A percentile compares a stretch with the other conserved stretches of the same genome.
These are phyloP conservation scores for Sphagnum magellanicum DNA, from an alignment of 228 moss, liverwort and hornwort genomes.

Conservation along the genomic window DNA sequence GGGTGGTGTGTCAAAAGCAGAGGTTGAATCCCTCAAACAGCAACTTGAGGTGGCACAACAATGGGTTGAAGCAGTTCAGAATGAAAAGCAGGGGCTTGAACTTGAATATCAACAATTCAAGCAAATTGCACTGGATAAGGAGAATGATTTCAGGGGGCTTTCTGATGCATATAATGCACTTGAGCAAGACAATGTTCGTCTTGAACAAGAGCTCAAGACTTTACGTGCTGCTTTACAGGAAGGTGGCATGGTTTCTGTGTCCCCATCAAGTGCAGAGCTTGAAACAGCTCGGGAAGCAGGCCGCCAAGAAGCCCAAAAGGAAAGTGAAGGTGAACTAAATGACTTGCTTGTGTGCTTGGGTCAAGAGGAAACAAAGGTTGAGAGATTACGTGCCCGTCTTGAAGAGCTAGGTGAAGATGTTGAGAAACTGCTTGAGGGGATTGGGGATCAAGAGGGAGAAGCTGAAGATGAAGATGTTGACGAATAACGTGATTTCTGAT, in stretches of 20 bases:
- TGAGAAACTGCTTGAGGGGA: slow-evolving; percentile 58
- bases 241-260: slow-evolving; percentile 15
- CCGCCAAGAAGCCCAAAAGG: slow-evolving; percentile 49
- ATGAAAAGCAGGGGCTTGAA: slow-evolving; percentile 53
- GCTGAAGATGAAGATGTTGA: slow-evolving; percentile 27
- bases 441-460: slow-evolving; percentile 62
- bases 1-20: slow-evolving; percentile 51
- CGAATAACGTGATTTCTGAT: neutral
- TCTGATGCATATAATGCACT: slow-evolving; percentile 86
- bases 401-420: slow-evolving; percentile 85
- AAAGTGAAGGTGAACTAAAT: slow-evolving; percentile 76
- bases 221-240: slow-evolving; percentile 19
- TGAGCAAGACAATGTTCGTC: slow-evolving; percentile 71
- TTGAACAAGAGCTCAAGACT: slow-evolving; percentile 59
- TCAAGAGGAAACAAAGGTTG: slow-evolving; percentile 92
- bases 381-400: slow-evolving; percentile 56
- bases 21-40: slow-evolving; percentile 61
- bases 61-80: slow-evolving; percentile 36
- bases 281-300: slow-evolving; percentile 55
- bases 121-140: slow-evolving; percentile 55
- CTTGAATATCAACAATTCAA: slow-evolving; percentile 49
- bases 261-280: slow-evolving; percentile 42
- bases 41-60: slow-evolving; percentile 54
- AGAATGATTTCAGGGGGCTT: slow-evolving; percentile 73
- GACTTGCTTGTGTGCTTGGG: slow-evolving; percentile 86